A percentile compares a stretch with the other conserved stretches of the same genome.
Evolutionary conservation across 306 rosid genomes (phyloP).

Genomic region (Gynostemma pentaphyllum): DNA sequence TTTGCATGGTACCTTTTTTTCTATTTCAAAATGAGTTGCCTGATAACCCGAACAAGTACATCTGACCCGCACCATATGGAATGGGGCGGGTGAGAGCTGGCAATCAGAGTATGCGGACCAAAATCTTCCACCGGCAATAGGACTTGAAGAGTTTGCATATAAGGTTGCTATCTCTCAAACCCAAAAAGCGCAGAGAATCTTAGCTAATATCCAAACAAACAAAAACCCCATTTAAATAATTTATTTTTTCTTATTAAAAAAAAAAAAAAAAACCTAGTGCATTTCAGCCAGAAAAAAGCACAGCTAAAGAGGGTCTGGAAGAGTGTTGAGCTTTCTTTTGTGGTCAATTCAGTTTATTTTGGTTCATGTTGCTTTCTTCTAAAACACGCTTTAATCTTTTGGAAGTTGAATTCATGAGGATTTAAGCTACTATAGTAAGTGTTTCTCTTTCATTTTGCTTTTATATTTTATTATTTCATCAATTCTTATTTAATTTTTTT

Average conservation of each 20-base stretch:
- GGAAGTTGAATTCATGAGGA: no score
- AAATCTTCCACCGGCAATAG: not conserved
- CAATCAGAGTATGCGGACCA: constrained; percentile 7
- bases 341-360: not conserved
- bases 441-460: not conserved
- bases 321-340: not conserved
- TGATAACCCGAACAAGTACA: not conserved
- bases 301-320: not conserved
- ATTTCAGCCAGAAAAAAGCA: no score
- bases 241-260: no score
- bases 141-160: not conserved
- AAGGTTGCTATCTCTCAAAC: not conserved
- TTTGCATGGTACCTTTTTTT: no score
- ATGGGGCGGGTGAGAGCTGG: not conserved
- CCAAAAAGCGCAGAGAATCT: not conserved
- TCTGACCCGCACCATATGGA: not conserved
- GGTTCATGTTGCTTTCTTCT: not conserved
- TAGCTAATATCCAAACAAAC: not conserved
- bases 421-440: not conserved
- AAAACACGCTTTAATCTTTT: not conserved
- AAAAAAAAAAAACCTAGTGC: no score
- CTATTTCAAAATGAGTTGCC: no score
- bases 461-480: not conserved
- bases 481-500: not conserved
- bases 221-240: not conserved